These are phyloP conservation scores for Psilocybe tampanensis DNA, from an alignment of 768 basidiomycete species.

Conservation along the genomic window DNA sequence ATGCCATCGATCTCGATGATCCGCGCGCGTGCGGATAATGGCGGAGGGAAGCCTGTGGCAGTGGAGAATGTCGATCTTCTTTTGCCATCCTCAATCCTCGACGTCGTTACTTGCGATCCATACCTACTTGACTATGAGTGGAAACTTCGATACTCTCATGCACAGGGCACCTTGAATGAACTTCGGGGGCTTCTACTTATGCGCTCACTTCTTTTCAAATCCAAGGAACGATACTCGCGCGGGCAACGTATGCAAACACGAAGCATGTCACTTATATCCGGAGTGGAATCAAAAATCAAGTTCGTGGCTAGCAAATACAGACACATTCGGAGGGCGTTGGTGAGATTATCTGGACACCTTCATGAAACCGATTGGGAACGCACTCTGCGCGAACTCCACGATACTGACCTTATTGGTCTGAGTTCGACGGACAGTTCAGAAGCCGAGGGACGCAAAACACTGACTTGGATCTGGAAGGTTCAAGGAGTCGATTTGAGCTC, in stretches of 20 bases:
- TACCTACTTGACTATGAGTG: constrained; percentile 23
- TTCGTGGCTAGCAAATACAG: constrained; percentile 16
- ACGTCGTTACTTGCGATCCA: background rate
- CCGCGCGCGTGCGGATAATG: background rate
- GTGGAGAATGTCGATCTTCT: constrained; percentile 17
- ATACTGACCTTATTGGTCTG: constrained; percentile 15
- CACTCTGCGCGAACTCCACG: constrained; percentile 9
- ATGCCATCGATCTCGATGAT: constrained; percentile 18
- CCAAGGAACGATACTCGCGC: constrained; percentile 26
- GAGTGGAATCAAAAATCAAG: constrained; percentile 15
- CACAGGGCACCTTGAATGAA: constrained; percentile 24
- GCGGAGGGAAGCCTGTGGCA: background rate
- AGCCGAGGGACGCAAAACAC: constrained; percentile 16
- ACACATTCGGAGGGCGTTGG: constrained; percentile 6
- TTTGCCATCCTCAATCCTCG: constrained; percentile 18
- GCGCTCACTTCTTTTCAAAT: constrained; percentile 26
- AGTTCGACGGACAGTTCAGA: constrained; percentile 11
- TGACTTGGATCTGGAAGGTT: constrained; percentile 26
- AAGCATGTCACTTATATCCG: constrained; percentile 16
- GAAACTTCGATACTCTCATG: constrained; percentile 27
- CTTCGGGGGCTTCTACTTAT: constrained; percentile 28
- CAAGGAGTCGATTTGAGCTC: constrained; percentile 4
- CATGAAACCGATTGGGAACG: constrained; percentile 6
- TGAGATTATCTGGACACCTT: background rate
- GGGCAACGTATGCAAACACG: constrained; percentile 28